Base-by-base conservation (phyloP, 352 stramenopile genomes). In the Globisporangium megalacanthum region DNA sequence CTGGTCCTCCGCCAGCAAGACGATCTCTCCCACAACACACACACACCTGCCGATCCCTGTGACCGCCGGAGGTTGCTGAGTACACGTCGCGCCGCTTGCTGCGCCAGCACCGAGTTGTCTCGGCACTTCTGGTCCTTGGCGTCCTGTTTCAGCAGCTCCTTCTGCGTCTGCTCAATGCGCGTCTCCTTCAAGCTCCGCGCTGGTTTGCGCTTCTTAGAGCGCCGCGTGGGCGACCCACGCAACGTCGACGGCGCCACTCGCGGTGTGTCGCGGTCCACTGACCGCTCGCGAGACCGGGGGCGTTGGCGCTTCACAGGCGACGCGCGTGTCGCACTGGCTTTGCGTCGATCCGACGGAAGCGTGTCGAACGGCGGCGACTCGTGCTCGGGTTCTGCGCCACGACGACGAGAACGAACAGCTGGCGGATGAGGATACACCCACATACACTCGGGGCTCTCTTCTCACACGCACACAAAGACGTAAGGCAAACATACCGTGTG, bases 91-190 rank as follows among this genome's bases (percentile, higher is more conserved):
- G 50, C 11, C 7, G 35, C 22, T n/a, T 29, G 42, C n/a, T 25
- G 48, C 47, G 20, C n/a, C 13, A 22, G 52, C 19, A 49, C n/a
- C 6, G 58, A 6, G 4, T 45, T 9, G 15, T 51, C 22, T 36
- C 45, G 35, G 2, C 48, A 11, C 50, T 58, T 58, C 22, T 46
- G 20, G 15, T 63, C 20, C 41, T 59, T 31, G 3, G 61, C 29
- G 3, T 54, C 56, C 15, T 42, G 42, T 6, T 35, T 36, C 10
- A 35, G 17, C 17, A 65, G 45, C 17, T 53, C 53, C 22, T 64
- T 44, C 39, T 65, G 57, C 4, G 65, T 57, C 52, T 69, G 37
- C 25, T 51, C 48, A 20, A 63, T 58, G 42, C 56, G 41, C 29
- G 44, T 37, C 1, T 77, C 62, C 13, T 60, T 65, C 19, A 62